These are phyloP conservation scores for Cyclostephanos tholiformis DNA, from an alignment of 108 stramenopile genomes.

Conservation along the genomic window DNA sequence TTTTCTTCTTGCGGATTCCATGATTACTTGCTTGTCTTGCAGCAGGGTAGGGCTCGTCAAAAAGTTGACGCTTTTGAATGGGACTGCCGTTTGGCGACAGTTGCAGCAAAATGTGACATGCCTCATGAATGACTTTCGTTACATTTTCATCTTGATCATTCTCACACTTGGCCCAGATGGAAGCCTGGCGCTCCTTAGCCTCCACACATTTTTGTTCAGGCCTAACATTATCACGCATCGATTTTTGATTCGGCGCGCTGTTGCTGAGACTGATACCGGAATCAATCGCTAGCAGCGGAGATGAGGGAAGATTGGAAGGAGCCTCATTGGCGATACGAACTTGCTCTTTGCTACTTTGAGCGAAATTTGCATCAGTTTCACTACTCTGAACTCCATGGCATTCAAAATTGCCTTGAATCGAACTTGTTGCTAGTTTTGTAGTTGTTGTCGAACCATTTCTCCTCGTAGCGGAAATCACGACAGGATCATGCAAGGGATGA, in stretches of 20 bases:
- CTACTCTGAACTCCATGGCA: not conserved
- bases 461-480: slow-evolving; percentile 7
- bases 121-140: slow-evolving; percentile 33
- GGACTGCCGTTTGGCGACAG: slow-evolving; percentile 24
- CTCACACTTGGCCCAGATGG: slow-evolving; percentile 11
- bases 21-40: not conserved
- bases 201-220: not conserved
- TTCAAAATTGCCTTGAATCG: not conserved
- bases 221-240: slow-evolving; percentile 1
- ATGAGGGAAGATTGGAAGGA: slow-evolving; percentile 6
- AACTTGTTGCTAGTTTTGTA: not conserved
- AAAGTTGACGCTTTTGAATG: slow-evolving; percentile 27
- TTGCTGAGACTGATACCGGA: not conserved
- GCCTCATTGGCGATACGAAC: not conserved
- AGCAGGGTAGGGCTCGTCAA: slow-evolving; percentile 22
- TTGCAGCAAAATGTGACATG: slow-evolving; percentile 22
- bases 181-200: slow-evolving; percentile 19
- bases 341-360: not conserved
- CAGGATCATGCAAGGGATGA: slow-evolving; percentile 83
- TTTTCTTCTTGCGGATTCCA: slow-evolving; percentile 29
- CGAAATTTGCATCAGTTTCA: not conserved
- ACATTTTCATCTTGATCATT: slow-evolving; percentile 3
- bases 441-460: slow-evolving; percentile 4
- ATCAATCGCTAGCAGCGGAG: not conserved
- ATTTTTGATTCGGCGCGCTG: not conserved